Percentiles rank a stretch among this genome's conserved stretches.
phyloP scores from a whole-genome alignment of 768 basidiomycete genomes.

The Rhodosporidiobolus sp. region DNA sequence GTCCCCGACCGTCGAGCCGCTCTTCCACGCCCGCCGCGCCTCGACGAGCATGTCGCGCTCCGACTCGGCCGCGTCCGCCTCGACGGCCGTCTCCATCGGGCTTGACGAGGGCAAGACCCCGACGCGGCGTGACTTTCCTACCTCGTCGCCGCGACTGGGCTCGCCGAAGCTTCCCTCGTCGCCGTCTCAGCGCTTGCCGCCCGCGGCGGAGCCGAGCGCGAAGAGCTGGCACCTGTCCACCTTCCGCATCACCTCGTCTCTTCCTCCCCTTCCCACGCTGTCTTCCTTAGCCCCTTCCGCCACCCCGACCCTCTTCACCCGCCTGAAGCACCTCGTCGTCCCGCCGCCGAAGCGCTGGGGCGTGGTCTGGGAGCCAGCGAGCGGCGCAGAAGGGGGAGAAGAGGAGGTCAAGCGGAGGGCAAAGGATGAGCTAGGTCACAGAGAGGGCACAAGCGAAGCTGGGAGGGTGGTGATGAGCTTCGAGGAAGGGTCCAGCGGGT shows the following conservation, averaged over 20 bases:
- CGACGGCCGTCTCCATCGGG: neutral
- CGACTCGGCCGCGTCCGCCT: neutral
- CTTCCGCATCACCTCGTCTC: neutral
- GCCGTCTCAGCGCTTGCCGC: neutral
- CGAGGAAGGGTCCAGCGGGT: constrained; percentile 2
- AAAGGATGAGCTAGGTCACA: neutral
- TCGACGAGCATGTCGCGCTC: neutral
- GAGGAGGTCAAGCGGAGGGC: neutral
- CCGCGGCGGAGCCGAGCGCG: neutral
- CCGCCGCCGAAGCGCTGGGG: constrained; percentile 3
- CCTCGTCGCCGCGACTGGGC: too few species aligned
- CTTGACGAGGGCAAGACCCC: neutral
- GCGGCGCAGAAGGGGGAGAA: neutral
- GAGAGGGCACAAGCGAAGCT: too few species aligned
- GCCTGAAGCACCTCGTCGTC: neutral
- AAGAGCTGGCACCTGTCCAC: neutral
- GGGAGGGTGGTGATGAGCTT: constrained; percentile 8
- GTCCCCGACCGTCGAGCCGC: neutral
- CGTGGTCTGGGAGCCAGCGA: neutral
- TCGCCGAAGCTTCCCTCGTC: too few species aligned
- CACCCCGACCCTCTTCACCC: neutral
- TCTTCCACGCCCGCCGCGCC: too few species aligned
- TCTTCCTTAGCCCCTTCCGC: too few species aligned
- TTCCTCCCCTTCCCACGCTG: neutral
- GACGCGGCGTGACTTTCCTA: neutral